phyloP scores from a whole-genome alignment of 495 filamentous ascomycete species.

The Cudoniella acicularis region DNA sequence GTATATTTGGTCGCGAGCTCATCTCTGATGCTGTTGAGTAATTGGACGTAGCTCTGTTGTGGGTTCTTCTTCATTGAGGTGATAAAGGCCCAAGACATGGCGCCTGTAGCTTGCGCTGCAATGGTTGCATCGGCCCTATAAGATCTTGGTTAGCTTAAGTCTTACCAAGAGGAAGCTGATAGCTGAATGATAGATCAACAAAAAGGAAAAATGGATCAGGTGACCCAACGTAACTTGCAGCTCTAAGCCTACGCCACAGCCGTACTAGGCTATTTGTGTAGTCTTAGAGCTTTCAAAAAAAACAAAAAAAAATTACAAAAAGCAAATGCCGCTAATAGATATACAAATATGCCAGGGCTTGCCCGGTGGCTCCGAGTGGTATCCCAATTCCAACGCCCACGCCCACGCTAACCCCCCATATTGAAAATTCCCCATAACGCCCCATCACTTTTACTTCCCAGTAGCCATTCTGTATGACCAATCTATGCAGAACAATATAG shows the following conservation, averaged over 20 bases:
- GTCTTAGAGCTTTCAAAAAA: slow-evolving; percentile 19
- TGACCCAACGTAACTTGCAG: slow-evolving; percentile 52
- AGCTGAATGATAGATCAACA: too few species aligned
- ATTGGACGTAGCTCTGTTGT: slow-evolving; percentile 93
- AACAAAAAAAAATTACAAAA: slow-evolving; percentile 16
- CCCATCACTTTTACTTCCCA: slow-evolving; percentile 7
- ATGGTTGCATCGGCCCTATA: slow-evolving; percentile 60
- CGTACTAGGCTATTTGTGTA: slow-evolving; percentile 14
- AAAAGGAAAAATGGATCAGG: slow-evolving; percentile 7
- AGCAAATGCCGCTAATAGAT: slow-evolving; percentile 11
- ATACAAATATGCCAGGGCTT: slow-evolving; percentile 14
- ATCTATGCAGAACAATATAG: slow-evolving; percentile 3
- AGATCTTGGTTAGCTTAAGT: slow-evolving; percentile 16
- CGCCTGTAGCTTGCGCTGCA: slow-evolving; percentile 84
- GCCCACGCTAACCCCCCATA: slow-evolving; percentile 10
- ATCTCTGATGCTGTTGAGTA: slow-evolving; percentile 92
- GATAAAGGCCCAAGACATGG: slow-evolving; percentile 98
- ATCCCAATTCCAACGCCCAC: slow-evolving; percentile 23
- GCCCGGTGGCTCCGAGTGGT: slow-evolving; percentile 16
- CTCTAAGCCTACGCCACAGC: slow-evolving; percentile 47
- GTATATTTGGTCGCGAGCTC: slow-evolving; percentile 85
- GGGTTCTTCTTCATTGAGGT: slow-evolving; percentile 92
- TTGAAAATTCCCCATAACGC: slow-evolving; percentile 8
- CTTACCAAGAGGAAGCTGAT: too few species aligned
- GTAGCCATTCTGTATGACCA: slow-evolving; percentile 6